phyloP scores from a whole-genome alignment of 805 yeast genomes.

The Metschnikowia gelsemii region DNA sequence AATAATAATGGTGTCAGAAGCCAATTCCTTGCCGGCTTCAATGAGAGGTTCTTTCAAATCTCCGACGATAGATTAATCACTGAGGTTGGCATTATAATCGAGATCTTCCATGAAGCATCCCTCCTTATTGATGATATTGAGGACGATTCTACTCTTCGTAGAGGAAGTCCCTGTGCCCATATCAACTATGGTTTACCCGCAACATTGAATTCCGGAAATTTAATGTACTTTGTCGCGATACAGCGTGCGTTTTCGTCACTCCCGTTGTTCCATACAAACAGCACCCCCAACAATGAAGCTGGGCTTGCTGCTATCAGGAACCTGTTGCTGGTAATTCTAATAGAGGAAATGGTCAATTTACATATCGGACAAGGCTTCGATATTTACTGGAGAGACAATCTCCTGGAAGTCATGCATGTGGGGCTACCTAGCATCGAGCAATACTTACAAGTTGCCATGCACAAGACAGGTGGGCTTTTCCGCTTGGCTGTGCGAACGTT shows the following conservation, averaged over 20 bases:
- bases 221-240: slow-evolving; percentile 75
- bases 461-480: slow-evolving; percentile 86
- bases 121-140: slow-evolving; percentile 80
- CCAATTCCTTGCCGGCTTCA: slow-evolving; percentile 34
- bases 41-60: slow-evolving; percentile 33
- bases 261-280: neutral
- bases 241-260: slow-evolving; percentile 35
- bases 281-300: neutral
- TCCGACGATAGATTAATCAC: slow-evolving; percentile 23
- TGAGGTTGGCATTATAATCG: slow-evolving; percentile 30
- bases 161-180: slow-evolving; percentile 84
- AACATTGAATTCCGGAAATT: slow-evolving; percentile 80
- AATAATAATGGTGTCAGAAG: slow-evolving; percentile 33
- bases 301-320: neutral
- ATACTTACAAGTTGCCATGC: slow-evolving; percentile 77
- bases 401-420: slow-evolving; percentile 13
- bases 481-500: slow-evolving; percentile 64
- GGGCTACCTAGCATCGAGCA: slow-evolving; percentile 36
- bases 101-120: slow-evolving; percentile 37
- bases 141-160: slow-evolving; percentile 65
- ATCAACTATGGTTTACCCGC: slow-evolving; percentile 71
- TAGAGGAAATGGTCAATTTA: slow-evolving; percentile 74
- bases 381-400: slow-evolving; percentile 77
- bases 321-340: slow-evolving; percentile 40
- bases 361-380: slow-evolving; percentile 93